Conservation (phyloP, 106 monocot species). For the Platanthera guangdongensis region DNA sequence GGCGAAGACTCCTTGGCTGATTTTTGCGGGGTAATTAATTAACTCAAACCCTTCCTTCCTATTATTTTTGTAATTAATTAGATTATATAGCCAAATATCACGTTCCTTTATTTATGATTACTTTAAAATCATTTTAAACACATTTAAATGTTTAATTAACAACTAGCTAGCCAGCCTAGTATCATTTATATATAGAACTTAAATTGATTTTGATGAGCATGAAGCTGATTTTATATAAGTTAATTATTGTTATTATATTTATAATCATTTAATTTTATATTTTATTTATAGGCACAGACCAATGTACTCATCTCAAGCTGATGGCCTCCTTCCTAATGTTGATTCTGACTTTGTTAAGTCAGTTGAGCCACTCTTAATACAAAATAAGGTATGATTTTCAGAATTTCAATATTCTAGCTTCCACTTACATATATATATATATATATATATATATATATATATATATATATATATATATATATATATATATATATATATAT, state of each 20-base stretch:
- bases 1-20: conserved; percentile 59
- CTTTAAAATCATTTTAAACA: no score
- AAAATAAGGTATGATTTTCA: conserved; percentile 28
- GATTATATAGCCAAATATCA: neutral
- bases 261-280: neutral
- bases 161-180: no score
- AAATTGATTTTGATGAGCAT: no score
- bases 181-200: no score
- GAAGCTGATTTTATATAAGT: no score
- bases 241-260: neutral
- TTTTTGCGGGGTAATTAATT: conserved; percentile 56
- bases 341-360: conserved; percentile 38
- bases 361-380: conserved; percentile 51
- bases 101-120: neutral
- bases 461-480: neutral
- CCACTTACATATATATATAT: neutral
- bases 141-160: neutral
- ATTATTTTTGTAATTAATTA: neutral
- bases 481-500: neutral
- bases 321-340: conserved; percentile 21
- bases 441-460: neutral
- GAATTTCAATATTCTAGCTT: no score
- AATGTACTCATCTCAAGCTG: conserved; percentile 46
- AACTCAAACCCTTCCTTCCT: neutral
- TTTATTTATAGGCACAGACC: conserved; percentile 50